phyloP scores from a whole-genome alignment of 2,329 filamentous ascomycete species.

The Botrytis paeoniae region DNA sequence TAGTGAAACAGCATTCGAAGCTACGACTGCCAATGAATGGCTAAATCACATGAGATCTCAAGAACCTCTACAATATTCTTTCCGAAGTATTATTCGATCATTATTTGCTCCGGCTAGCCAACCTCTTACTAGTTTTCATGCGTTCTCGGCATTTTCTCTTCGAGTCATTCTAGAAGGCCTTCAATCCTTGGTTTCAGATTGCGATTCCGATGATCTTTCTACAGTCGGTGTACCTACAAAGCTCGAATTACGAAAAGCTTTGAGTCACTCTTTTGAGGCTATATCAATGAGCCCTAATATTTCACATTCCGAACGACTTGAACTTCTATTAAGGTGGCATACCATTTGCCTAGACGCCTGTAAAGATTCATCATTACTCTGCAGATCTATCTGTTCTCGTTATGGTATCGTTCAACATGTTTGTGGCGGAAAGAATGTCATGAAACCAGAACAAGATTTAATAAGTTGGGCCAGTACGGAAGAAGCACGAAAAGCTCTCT shows the following conservation, averaged over 20 bases:
- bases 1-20: constrained; percentile 43
- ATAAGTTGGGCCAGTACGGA: constrained; percentile 41
- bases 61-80: constrained; percentile 39
- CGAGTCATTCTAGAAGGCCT: constrained; percentile 45
- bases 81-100: constrained; percentile 42
- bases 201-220: constrained; percentile 39
- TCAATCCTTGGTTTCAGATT: constrained; percentile 44
- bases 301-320: constrained; percentile 39
- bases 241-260: constrained; percentile 41
- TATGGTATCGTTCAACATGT: constrained; percentile 43
- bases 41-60: constrained; percentile 39
- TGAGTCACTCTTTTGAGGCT: constrained; percentile 42
- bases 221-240: constrained; percentile 42
- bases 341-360: constrained; percentile 44
- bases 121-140: constrained; percentile 27
- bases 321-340: constrained; percentile 45
- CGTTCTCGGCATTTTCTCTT: constrained; percentile 42
- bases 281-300: constrained; percentile 40
- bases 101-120: constrained; percentile 40
- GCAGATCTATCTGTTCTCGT: constrained; percentile 41
- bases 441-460: constrained; percentile 39
- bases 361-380: constrained; percentile 42
- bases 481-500: constrained; percentile 42
- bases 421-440: constrained; percentile 36
- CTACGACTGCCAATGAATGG: constrained; percentile 43